A percentile compares a stretch with the other conserved stretches of the same genome.
Evolutionary conservation across 208 protist genomes (phyloP).

Genomic region (Leishmania gerbilli): DNA sequence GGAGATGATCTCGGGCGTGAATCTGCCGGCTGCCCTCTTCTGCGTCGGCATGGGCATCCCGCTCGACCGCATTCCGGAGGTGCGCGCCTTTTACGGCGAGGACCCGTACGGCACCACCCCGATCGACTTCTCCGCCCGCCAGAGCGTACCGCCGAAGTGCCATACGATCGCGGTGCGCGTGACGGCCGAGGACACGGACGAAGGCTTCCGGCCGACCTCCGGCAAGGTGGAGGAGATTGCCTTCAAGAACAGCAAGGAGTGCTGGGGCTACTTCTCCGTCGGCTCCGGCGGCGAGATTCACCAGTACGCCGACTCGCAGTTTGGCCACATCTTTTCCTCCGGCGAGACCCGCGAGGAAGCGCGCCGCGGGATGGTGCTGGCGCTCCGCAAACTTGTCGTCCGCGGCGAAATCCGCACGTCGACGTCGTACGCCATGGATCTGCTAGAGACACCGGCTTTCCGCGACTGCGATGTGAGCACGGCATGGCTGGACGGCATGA

Average conservation of each 20-base stretch:
- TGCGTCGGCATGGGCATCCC: constrained; percentile 98
- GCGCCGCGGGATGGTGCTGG: constrained; percentile 90
- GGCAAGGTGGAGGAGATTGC: constrained; percentile 95
- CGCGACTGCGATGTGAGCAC: constrained; percentile 81
- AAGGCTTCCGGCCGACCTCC: constrained; percentile 96
- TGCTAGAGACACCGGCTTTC: constrained; percentile 87
- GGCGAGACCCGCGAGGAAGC: constrained; percentile 94
- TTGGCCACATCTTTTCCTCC: constrained; percentile 98
- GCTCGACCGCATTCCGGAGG: constrained; percentile 95
- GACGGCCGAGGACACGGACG: constrained; percentile 97
- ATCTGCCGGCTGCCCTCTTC: constrained; percentile 95
- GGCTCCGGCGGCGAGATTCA: constrained; percentile 87
- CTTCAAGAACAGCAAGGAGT: constrained; percentile 95
- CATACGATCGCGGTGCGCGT: constrained; percentile 97
- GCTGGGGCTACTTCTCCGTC: constrained; percentile 99
- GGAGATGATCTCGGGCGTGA: constrained; percentile 96
- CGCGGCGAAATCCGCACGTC: constrained; percentile 96
- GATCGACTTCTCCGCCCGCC: constrained; percentile 91
- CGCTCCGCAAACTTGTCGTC: constrained; percentile 95
- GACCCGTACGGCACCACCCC: constrained; percentile 50
- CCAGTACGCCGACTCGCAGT: constrained; percentile 97
- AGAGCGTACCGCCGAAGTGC: constrained; percentile 62
- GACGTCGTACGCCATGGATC: constrained; percentile 93
- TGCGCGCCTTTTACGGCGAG: constrained; percentile 94
- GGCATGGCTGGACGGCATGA: constrained; percentile 87